A percentile compares a stretch with the other conserved stretches of the same genome.
These are phyloP conservation scores for Chlorella sp. DNA, from an alignment of 139 green algal species.

Conservation along the genomic window DNA sequence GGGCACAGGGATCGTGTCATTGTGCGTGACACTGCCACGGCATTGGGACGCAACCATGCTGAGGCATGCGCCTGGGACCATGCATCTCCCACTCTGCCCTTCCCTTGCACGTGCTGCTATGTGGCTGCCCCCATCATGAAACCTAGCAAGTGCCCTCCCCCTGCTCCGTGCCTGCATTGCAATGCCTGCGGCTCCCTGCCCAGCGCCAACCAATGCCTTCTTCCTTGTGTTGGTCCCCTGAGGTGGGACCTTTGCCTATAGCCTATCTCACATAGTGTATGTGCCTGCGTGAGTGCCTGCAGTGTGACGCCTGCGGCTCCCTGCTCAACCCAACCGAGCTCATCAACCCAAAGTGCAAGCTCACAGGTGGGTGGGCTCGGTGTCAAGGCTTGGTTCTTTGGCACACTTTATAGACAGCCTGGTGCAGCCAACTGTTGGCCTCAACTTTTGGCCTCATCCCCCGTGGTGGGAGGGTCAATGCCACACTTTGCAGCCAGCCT, in stretches of 20 bases:
- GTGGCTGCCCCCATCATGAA: neutral
- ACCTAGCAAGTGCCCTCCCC: too few species aligned
- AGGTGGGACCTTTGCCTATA: too few species aligned
- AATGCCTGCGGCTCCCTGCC: slow-evolving; percentile 92
- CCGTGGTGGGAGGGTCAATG: too few species aligned
- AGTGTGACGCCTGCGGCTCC: slow-evolving; percentile 93
- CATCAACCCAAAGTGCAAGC: slow-evolving; percentile 91
- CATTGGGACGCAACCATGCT: too few species aligned
- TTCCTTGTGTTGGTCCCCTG: too few species aligned
- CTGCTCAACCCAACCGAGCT: slow-evolving; percentile 96
- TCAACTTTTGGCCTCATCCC: too few species aligned
- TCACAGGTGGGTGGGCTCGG: slow-evolving; percentile 65
- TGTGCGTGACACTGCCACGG: too few species aligned
- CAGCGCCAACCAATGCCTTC: slow-evolving; percentile 94
- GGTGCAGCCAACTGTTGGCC: neutral
- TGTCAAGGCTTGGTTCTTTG: neutral
- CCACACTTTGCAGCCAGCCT: too few species aligned
- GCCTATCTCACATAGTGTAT: too few species aligned
- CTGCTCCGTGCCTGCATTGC: slow-evolving; percentile 55
- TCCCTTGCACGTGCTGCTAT: neutral
- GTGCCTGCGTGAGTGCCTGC: neutral
- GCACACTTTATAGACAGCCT: too few species aligned
- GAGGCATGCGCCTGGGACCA: too few species aligned
- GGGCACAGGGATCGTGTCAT: too few species aligned
- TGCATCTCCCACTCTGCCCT: neutral